Evolutionary conservation across 805 yeast genomes (phyloP).

Genomic region (Yarrowia keelungensis): DNA sequence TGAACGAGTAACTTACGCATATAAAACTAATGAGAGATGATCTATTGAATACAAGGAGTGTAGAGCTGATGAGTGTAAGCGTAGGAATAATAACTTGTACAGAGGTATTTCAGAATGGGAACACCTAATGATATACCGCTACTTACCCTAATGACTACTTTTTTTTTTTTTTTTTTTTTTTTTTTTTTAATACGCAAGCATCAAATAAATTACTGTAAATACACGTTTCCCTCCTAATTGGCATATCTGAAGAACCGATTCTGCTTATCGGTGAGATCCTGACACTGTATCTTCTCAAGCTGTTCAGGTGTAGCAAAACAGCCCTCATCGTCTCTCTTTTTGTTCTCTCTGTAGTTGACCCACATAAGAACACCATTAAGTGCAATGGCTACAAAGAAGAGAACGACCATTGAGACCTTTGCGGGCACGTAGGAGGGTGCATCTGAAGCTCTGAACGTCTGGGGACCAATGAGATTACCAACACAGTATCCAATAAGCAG

Average conservation of each 20-base stretch:
- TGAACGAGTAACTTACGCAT: conserved; percentile 43
- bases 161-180: no score
- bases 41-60: background rate
- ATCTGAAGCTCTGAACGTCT: conserved; percentile 1
- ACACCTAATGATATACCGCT: no score
- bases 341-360: conserved; percentile 10
- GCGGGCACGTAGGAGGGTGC: conserved; percentile 3
- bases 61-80: no score
- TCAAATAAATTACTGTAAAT: background rate
- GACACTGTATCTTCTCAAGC: background rate
- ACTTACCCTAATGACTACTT: no score
- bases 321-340: conserved; percentile 8
- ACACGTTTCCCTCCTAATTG: background rate
- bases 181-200: no score
- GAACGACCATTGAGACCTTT: conserved; percentile 2
- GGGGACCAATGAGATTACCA: conserved; percentile 8
- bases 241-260: conserved; percentile 18
- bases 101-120: no score
- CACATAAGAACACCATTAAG: conserved; percentile 1
- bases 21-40: conserved; percentile 34
- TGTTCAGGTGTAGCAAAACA: conserved; percentile 5
- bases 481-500: conserved; percentile 11
- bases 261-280: conserved; percentile 20
- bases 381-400: background rate
- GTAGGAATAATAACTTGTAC: background rate